phyloP scores from a whole-genome alignment of 768 basidiomycete genomes.

The Pholiota molesta region DNA sequence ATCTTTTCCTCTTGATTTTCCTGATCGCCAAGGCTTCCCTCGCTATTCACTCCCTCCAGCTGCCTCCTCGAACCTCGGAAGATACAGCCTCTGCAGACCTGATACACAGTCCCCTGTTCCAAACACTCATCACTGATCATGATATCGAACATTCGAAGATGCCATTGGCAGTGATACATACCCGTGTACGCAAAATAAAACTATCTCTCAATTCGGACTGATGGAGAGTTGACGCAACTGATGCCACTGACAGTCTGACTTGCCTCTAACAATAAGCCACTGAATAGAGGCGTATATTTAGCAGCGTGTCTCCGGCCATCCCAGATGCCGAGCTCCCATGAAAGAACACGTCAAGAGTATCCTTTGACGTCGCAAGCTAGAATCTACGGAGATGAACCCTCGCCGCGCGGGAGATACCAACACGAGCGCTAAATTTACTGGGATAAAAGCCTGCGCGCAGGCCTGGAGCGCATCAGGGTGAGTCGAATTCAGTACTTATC shows the following conservation, averaged over 20 bases:
- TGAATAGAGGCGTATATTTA: constrained; percentile 3
- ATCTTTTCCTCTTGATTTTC: neutral
- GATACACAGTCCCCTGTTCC: neutral
- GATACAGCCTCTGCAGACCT: neutral
- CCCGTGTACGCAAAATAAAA: neutral
- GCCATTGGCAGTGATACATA: neutral
- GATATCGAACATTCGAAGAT: constrained; percentile 7
- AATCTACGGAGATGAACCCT: neutral
- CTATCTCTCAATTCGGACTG: neutral
- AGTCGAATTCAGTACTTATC: neutral
- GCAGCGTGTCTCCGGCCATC: neutral
- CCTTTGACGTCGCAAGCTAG: neutral
- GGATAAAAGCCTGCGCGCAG: neutral
- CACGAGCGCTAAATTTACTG: neutral
- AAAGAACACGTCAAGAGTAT: constrained; percentile 7
- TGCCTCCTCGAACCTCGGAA: too few relatives aligned
- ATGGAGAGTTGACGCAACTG: too few relatives aligned
- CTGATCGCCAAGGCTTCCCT: neutral
- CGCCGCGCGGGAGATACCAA: neutral
- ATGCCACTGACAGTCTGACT: neutral
- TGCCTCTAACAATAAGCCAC: constrained; percentile 5
- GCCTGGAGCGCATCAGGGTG: neutral
- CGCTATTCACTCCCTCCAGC: neutral
- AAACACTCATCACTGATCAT: constrained; percentile 5
- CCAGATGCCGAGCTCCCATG: constrained; percentile 1